Percentiles rank a stretch among this genome's conserved stretches.
phyloP scores from a whole-genome alignment of 352 stramenopile genomes.

The Globisporangium splendens region DNA sequence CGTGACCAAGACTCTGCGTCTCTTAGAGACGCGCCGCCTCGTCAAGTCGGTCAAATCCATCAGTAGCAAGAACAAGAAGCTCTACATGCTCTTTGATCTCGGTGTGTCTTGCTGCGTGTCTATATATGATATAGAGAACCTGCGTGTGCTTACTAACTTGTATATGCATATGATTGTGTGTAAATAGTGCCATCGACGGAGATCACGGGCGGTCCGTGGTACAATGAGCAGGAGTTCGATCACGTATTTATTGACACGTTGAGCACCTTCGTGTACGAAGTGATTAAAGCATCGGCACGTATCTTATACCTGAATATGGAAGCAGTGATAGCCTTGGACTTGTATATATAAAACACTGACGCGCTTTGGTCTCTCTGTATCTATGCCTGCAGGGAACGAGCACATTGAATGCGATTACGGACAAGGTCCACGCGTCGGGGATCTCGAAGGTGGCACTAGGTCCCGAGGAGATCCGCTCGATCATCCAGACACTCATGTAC shows the following conservation, averaged over 20 bases:
- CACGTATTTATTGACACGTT: constrained; percentile 98
- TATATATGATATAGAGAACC: not conserved
- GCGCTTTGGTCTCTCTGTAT: not conserved
- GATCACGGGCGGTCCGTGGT: constrained; percentile 99
- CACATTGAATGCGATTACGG: constrained; percentile 85
- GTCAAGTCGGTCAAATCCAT: constrained; percentile 99
- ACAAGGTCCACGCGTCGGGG: constrained; percentile 87
- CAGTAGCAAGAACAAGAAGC: constrained; percentile 98
- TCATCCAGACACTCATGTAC: constrained; percentile 93
- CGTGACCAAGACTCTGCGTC: constrained; percentile 97
- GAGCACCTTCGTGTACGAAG: constrained; percentile 92
- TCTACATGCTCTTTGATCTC: constrained; percentile 98
- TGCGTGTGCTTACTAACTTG: not conserved
- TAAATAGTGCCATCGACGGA: constrained; percentile 93
- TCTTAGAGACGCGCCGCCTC: constrained; percentile 93
- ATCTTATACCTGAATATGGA: not conserved
- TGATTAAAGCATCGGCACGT: constrained; percentile 76
- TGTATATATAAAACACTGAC: too few relatives aligned
- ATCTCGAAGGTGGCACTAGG: constrained; percentile 90
- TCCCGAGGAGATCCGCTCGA: constrained; percentile 87
- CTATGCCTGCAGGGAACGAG: constrained; percentile 50
- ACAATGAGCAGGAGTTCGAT: constrained; percentile 99
- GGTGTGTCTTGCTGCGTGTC: constrained; percentile 30
- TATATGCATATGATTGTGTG: constrained; percentile 11
- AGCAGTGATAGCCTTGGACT: not conserved